Percentiles rank a stretch among this genome's conserved stretches.
Conservation (phyloP, 345 rosid genomes). For the Populus davidiana region DNA sequence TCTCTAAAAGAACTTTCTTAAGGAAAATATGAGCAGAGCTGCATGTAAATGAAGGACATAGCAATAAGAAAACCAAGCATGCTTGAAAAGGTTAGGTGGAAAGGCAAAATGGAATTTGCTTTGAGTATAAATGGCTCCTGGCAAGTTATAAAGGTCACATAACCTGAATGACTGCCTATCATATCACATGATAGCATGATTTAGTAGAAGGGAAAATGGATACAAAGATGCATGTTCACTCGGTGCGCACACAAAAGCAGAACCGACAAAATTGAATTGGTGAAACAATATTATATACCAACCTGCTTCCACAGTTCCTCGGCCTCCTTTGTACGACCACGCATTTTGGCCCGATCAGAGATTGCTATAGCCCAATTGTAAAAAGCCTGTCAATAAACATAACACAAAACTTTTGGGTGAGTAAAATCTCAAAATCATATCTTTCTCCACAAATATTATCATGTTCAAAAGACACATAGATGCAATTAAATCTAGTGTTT, state of each 20-base stretch:
- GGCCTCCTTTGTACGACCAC: conserved; percentile 99
- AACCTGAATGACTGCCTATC: not conserved
- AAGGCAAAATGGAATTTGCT: not conserved
- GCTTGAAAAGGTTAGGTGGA: not conserved
- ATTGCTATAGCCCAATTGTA: conserved; percentile 99
- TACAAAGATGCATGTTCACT: not conserved
- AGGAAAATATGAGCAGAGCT: not conserved
- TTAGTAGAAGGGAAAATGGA: not conserved
- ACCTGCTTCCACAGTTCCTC: conserved; percentile 99
- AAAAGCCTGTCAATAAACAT: conserved; percentile 67
- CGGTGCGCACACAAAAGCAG: not conserved
- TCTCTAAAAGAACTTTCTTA: not conserved
- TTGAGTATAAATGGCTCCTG: not conserved
- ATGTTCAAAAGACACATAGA: too few relatives aligned
- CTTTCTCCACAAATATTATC: too few relatives aligned
- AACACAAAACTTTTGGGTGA: conserved; percentile 5
- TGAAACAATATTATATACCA: not conserved
- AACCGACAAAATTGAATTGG: not conserved
- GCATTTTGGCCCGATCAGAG: conserved; percentile 98
- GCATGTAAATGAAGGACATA: not conserved
- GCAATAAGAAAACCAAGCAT: not conserved
- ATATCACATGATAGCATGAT: not conserved
- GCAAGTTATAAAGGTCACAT: not conserved
- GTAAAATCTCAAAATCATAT: not conserved
- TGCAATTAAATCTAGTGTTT: too few relatives aligned